Evolutionary conservation across 1,284 basidiomycete genomes (phyloP).

Genomic region (Exobasidium cylindrosporum): DNA sequence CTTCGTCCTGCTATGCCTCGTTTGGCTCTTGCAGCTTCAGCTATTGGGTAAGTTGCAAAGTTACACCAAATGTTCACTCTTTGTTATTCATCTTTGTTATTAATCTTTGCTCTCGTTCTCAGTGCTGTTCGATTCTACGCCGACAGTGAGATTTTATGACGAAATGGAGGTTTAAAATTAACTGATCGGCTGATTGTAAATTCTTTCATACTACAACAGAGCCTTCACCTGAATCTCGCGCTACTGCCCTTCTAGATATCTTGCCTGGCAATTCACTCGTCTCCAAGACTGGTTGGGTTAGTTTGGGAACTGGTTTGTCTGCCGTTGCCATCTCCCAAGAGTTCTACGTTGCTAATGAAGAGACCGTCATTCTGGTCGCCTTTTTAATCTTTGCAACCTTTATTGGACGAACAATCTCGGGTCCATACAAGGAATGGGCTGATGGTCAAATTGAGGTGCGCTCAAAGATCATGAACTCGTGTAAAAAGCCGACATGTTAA

Average conservation of each 20-base stretch:
- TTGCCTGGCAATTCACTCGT: constrained; percentile 87
- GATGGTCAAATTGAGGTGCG: constrained; percentile 49
- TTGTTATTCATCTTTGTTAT: too few relatives aligned
- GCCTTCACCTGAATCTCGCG: constrained; percentile 72
- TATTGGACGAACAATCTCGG: constrained; percentile 73
- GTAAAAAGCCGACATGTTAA: background rate
- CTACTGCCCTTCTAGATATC: constrained; percentile 83
- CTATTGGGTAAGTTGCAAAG: too few relatives aligned
- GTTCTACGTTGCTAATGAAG: constrained; percentile 93
- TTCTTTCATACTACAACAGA: constrained; percentile 18
- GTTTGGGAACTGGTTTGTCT: constrained; percentile 83
- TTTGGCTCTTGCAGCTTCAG: constrained; percentile 23
- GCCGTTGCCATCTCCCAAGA: constrained; percentile 95
- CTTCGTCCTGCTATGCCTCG: constrained; percentile 26
- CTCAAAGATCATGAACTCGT: background rate
- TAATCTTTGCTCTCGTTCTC: too few relatives aligned
- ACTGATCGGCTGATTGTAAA: background rate
- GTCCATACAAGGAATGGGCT: constrained; percentile 92
- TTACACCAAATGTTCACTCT: too few relatives aligned
- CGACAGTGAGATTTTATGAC: constrained; percentile 42
- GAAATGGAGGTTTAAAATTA: background rate
- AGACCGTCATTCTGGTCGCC: constrained; percentile 65
- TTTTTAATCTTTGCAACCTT: constrained; percentile 77
- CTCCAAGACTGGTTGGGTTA: constrained; percentile 85
- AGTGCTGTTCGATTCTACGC: constrained; percentile 42